A percentile compares a stretch with the other conserved stretches of the same genome.
Evolutionary conservation across 805 yeast species (phyloP).

Genomic region (Zygosaccharomyces gambellarensis): DNA sequence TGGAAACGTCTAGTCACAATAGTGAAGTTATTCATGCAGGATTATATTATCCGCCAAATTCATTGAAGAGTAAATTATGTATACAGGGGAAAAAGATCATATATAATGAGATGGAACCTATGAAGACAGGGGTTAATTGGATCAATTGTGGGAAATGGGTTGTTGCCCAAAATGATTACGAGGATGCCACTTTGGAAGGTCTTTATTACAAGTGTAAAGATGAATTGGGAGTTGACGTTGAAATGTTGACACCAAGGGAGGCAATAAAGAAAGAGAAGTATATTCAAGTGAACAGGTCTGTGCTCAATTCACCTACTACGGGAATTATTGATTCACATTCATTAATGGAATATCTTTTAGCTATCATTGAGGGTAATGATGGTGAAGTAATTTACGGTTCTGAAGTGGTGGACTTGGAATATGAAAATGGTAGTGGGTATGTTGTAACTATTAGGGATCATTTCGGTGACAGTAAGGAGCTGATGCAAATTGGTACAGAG

Average conservation of each 20-base stretch:
- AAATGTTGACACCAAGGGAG: conserved; percentile 43
- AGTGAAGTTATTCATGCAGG: conserved; percentile 95
- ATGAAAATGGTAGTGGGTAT: conserved; percentile 27
- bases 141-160: conserved; percentile 76
- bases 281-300: conserved; percentile 57
- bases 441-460: conserved; percentile 30
- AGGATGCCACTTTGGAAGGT: conserved; percentile 53
- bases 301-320: conserved; percentile 70
- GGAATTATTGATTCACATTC: conserved; percentile 85
- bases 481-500: conserved; percentile 45
- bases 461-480: conserved; percentile 25
- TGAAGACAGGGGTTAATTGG: conserved; percentile 50
- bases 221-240: conserved; percentile 53
- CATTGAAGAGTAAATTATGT: conserved; percentile 66
- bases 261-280: conserved; percentile 58
- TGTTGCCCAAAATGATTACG: conserved; percentile 70
- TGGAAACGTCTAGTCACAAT: conserved; percentile 83
- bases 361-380: conserved; percentile 49
- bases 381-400: conserved; percentile 68
- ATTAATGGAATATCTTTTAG: conserved; percentile 53
- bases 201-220: conserved; percentile 46
- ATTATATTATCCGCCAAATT: conserved; percentile 65
- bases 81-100: conserved; percentile 67
- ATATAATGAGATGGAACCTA: conserved; percentile 44
- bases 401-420: conserved; percentile 41